A percentile compares a stretch with the other conserved stretches of the same genome.
Conservation (phyloP, 768 basidiomycete species). For the Auricularia cornea region DNA sequence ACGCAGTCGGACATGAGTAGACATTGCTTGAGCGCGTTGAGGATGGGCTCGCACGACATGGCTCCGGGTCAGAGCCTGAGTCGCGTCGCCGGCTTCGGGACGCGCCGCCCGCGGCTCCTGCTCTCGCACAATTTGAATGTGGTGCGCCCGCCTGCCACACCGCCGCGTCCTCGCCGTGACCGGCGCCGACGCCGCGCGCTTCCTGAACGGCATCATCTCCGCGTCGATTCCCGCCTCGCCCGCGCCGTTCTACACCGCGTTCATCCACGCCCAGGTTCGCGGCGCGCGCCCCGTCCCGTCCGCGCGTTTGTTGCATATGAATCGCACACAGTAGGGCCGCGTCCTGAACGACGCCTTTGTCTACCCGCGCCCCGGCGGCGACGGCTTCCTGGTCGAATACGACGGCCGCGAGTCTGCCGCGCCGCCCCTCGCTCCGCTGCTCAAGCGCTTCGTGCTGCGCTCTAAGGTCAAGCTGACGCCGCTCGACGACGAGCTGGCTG, state of each 20-base stretch:
- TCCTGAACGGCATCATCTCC: constrained; percentile 71
- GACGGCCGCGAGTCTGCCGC: constrained; percentile 52
- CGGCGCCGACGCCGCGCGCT: constrained; percentile 72
- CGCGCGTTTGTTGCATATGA: background rate
- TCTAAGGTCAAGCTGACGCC: constrained; percentile 81
- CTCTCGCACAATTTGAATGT: too few species aligned
- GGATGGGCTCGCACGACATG: constrained; percentile 61
- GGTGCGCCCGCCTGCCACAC: constrained; percentile 52
- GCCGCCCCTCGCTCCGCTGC: constrained; percentile 51
- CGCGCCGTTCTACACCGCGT: constrained; percentile 58
- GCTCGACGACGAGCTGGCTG: constrained; percentile 66
- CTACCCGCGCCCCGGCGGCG: constrained; percentile 45
- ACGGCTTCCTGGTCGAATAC: constrained; percentile 63
- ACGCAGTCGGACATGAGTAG: constrained; percentile 84
- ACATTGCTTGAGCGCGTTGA: constrained; percentile 75
- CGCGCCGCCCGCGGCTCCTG: too few species aligned
- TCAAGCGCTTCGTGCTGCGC: constrained; percentile 81
- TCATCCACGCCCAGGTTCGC: constrained; percentile 72
- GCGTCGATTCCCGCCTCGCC: constrained; percentile 34
- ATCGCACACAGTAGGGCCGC: constrained; percentile 51
- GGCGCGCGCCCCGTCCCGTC: constrained; percentile 8
- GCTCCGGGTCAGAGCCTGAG: too few species aligned
- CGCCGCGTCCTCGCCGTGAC: constrained; percentile 66
- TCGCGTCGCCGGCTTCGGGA: too few species aligned
- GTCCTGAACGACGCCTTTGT: constrained; percentile 86